A percentile compares a stretch with the other conserved stretches of the same genome.
phyloP scores from a whole-genome alignment of 495 filamentous ascomycete species.

The Hypoxylon cercidicola region DNA sequence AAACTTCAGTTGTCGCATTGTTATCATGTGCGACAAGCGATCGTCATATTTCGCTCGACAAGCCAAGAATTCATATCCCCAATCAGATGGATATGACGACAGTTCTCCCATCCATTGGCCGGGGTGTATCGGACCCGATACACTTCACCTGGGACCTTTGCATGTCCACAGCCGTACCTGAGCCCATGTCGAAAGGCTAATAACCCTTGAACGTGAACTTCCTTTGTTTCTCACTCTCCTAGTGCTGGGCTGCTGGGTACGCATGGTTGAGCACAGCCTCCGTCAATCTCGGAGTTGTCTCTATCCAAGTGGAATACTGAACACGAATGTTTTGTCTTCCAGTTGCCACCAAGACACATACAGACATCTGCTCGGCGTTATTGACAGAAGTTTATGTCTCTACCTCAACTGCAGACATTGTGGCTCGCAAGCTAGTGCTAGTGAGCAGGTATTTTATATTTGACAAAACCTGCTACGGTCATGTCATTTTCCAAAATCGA shows the following conservation, averaged over 20 bases:
- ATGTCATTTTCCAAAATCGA: constrained; percentile 18
- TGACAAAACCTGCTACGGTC: constrained; percentile 3
- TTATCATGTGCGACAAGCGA: constrained; percentile 19
- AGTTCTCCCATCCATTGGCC: constrained; percentile 19
- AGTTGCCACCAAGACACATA: constrained; percentile 1
- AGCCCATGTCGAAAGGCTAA: not conserved
- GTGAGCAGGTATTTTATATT: constrained; percentile 24
- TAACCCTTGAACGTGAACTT: constrained; percentile 16
- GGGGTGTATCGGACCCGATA: constrained; percentile 18
- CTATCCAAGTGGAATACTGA: constrained; percentile 4
- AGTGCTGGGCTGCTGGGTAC: not conserved
- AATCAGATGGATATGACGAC: constrained; percentile 27
- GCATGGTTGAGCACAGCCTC: constrained; percentile 15
- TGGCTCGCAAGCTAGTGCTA: constrained; percentile 23
- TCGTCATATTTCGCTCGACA: constrained; percentile 28
- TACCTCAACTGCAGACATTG: constrained; percentile 3
- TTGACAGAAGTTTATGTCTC: constrained; percentile 19
- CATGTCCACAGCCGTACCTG: constrained; percentile 1
- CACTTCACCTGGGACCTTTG: constrained; percentile 21
- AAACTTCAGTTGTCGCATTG: constrained; percentile 36
- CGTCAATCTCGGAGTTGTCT: not conserved
- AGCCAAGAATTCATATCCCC: constrained; percentile 18
- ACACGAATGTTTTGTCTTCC: constrained; percentile 8
- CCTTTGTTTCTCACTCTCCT: constrained; percentile 19
- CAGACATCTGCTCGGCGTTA: constrained; percentile 6